Conservation (phyloP, 169 alveolate genomes). For the Eimeria zaria region DNA sequence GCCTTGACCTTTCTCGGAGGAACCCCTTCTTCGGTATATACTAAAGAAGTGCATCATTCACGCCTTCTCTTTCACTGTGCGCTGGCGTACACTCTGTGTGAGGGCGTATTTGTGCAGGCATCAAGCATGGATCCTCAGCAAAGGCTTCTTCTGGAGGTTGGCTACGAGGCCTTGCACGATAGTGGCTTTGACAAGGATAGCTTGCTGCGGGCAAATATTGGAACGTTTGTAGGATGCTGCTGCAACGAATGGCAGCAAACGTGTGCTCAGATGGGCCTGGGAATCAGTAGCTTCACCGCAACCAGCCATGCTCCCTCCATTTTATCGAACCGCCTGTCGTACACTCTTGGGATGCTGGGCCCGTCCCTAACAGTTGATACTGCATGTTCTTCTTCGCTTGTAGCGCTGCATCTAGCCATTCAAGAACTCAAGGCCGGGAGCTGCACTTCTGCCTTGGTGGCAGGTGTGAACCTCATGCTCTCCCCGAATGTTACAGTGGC, state of each 20-base stretch:
- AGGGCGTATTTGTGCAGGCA: constrained; percentile 85
- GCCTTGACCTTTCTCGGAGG: background rate
- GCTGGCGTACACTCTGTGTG: too few species aligned
- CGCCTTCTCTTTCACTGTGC: too few species aligned
- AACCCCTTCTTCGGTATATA: background rate
- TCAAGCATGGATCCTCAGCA: constrained; percentile 93
- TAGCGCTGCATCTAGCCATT: constrained; percentile 91
- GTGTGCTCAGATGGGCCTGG: constrained; percentile 77
- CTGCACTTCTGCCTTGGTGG: constrained; percentile 89
- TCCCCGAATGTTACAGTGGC: constrained; percentile 92
- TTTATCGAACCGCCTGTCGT: constrained; percentile 91
- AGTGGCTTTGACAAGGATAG: constrained; percentile 86
- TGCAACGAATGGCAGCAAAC: constrained; percentile 90
- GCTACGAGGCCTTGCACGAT: constrained; percentile 88
- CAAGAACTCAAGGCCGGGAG: constrained; percentile 87
- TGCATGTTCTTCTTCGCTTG: constrained; percentile 93
- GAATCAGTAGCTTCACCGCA: constrained; percentile 88
- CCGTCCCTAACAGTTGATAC: constrained; percentile 92
- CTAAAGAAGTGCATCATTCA: background rate
- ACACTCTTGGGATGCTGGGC: constrained; percentile 90
- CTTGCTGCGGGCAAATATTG: constrained; percentile 84
- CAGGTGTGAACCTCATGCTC: constrained; percentile 91
- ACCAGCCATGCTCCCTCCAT: constrained; percentile 91
- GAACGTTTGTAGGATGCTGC: constrained; percentile 91
- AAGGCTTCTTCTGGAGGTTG: constrained; percentile 89